Evolutionary conservation across 352 stramenopile species (phyloP).

Genomic region (Phytopythium aichiense): DNA sequence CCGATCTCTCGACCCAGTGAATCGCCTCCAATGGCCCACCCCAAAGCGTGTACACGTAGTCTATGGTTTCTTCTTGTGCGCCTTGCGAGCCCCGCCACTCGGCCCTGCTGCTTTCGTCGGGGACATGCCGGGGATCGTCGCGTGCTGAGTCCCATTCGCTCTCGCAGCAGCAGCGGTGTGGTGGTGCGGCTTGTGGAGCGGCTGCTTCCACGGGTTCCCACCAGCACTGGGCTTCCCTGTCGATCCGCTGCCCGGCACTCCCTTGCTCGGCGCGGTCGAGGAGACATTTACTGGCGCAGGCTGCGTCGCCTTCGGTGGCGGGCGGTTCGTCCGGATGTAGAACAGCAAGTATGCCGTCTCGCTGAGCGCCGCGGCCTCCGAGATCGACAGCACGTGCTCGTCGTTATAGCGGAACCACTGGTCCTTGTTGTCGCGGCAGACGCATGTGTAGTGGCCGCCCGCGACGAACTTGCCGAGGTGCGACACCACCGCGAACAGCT

Average conservation of each 20-base stretch:
- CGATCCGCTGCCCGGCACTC: constrained; percentile 7
- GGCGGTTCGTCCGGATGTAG: constrained; percentile 66
- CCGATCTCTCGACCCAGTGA: not conserved
- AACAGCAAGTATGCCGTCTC: constrained; percentile 82
- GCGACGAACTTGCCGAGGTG: constrained; percentile 79
- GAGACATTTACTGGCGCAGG: constrained; percentile 18
- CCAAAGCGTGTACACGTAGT: not conserved
- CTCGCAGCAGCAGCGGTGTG: constrained; percentile 1
- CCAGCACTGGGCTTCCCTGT: constrained; percentile 10
- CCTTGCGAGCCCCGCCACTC: constrained; percentile 19
- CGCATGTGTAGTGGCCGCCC: constrained; percentile 78
- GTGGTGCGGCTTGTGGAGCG: constrained; percentile 1
- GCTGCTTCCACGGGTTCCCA: constrained; percentile 23
- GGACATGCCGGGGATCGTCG: constrained; percentile 39
- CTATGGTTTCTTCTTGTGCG: constrained; percentile 31
- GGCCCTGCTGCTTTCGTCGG: constrained; percentile 14
- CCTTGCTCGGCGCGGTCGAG: constrained; percentile 9
- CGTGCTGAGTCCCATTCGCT: constrained; percentile 5
- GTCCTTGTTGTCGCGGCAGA: constrained; percentile 86
- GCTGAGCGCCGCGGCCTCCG: constrained; percentile 57
- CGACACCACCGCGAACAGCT: constrained; percentile 81
- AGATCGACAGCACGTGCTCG: constrained; percentile 75
- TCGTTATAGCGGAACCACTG: constrained; percentile 86
- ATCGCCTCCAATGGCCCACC: not conserved
- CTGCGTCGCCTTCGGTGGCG: constrained; percentile 12